Evolutionary conservation across 495 filamentous ascomycete species (phyloP).

Genomic region (Xylaria palmicola): DNA sequence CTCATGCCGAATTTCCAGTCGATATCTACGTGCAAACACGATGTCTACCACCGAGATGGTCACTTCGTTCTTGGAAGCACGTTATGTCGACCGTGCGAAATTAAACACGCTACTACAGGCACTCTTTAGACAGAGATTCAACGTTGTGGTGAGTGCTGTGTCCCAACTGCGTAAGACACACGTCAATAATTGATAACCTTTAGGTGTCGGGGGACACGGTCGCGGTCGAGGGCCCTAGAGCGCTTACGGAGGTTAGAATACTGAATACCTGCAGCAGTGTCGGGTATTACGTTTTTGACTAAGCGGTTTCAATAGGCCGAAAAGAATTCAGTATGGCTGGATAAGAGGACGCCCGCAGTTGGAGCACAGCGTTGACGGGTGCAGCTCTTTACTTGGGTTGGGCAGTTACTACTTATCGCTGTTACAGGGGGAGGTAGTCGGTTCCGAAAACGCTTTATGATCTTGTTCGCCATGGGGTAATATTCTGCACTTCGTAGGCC

Average conservation of each 20-base stretch:
- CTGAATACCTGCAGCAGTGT: not conserved
- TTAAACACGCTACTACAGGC: not conserved
- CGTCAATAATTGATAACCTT: not conserved
- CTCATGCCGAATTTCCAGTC: not conserved
- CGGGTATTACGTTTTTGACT: not conserved
- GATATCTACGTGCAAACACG: not conserved
- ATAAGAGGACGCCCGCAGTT: not conserved
- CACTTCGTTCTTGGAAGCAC: not conserved
- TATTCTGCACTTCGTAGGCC: no score
- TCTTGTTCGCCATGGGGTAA: no score
- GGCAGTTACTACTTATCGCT: no score
- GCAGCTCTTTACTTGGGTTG: no score
- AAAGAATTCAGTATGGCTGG: not conserved
- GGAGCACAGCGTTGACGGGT: not conserved
- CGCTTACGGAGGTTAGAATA: constrained; percentile 12
- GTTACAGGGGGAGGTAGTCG: no score
- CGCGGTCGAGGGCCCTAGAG: constrained; percentile 11
- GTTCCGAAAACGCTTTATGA: no score
- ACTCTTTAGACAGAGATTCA: not conserved
- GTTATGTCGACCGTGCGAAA: not conserved
- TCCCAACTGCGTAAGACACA: not conserved
- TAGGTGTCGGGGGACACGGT: constrained; percentile 8
- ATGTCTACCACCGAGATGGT: not conserved
- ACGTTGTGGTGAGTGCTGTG: not conserved
- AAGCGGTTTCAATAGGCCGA: not conserved